Evolutionary conservation across 768 basidiomycete species (phyloP).

Genomic region (Scleroderma bovista): DNA sequence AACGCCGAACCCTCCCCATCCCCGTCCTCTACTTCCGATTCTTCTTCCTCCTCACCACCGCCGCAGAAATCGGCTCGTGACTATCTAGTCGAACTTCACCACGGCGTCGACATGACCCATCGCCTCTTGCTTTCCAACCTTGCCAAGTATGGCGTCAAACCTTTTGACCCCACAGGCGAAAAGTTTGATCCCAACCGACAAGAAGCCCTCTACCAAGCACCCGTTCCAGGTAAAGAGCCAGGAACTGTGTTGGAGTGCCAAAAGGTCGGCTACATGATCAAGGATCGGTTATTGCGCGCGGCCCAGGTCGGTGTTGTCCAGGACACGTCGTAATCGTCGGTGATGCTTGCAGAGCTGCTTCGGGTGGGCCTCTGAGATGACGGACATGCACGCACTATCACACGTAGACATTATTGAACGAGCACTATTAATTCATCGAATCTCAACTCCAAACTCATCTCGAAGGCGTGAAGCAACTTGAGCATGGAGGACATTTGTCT

Average conservation of each 20-base stretch:
- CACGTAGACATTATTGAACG: conserved; percentile 30
- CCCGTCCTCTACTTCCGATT: conserved; percentile 26
- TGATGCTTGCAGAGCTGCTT: conserved; percentile 13
- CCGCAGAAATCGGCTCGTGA: conserved; percentile 47
- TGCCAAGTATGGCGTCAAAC: conserved; percentile 86
- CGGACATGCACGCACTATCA: conserved; percentile 19
- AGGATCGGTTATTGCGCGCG: conserved; percentile 86
- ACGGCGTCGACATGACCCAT: conserved; percentile 90
- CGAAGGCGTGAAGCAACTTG: conserved; percentile 51
- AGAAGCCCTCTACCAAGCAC: conserved; percentile 92
- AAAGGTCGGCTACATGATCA: conserved; percentile 90
- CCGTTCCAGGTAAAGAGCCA: conserved; percentile 82
- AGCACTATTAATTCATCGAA: conserved; percentile 60
- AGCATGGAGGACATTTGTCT: conserved; percentile 76
- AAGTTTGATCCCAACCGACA: conserved; percentile 92
- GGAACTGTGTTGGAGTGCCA: conserved; percentile 89
- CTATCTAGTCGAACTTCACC: conserved; percentile 66
- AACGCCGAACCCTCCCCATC: conserved; percentile 24
- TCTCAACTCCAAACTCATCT: conserved; percentile 74
- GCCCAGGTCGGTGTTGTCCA: conserved; percentile 96
- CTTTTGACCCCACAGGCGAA: conserved; percentile 90
- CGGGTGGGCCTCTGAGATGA: conserved; percentile 12
- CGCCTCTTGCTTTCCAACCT: conserved; percentile 85
- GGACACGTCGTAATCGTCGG: conserved; percentile 38
- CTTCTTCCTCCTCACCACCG: conserved; percentile 27